A percentile compares a stretch with the other conserved stretches of the same genome.
Conservation (phyloP, 2,329 filamentous ascomycete genomes). For the Curvularia lunata region DNA sequence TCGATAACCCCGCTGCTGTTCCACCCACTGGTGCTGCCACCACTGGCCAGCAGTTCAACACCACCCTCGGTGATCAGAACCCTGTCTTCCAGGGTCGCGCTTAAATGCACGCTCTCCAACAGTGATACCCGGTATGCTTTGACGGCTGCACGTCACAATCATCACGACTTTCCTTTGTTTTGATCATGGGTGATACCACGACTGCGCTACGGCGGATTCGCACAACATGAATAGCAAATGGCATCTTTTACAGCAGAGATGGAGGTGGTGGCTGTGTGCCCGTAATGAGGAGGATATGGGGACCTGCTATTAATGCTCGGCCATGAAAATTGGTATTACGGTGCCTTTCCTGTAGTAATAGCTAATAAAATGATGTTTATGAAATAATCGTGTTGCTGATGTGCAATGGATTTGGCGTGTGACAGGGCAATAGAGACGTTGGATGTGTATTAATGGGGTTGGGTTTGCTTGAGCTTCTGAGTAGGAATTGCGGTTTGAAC, state of each 20-base stretch:
- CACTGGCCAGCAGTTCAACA: conserved; percentile 37
- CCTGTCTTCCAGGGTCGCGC: conserved; percentile 51
- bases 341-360: conserved; percentile 27
- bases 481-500: no score
- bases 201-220: conserved; percentile 28
- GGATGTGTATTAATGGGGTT: not conserved
- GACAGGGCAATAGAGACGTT: no score
- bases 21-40: conserved; percentile 17
- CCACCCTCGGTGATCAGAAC: conserved; percentile 52
- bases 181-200: conserved; percentile 45
- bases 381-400: not conserved
- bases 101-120: conserved; percentile 23
- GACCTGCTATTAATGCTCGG: not conserved
- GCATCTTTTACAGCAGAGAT: conserved; percentile 1
- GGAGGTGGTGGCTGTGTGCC: conserved; percentile 1
- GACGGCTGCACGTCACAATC: conserved; percentile 20
- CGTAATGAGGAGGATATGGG: conserved; percentile 24
- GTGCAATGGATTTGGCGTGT: not conserved
- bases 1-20: conserved; percentile 8
- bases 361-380: conserved; percentile 20
- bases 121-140: conserved; percentile 18
- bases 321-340: conserved; percentile 13
- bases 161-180: conserved; percentile 33
- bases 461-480: no score
- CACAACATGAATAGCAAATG: conserved; percentile 28